A percentile compares a stretch with the other conserved stretches of the same genome.
These are phyloP conservation scores for Asclepias syriaca DNA, from an alignment of 257 asterid genomes.

Conservation along the genomic window DNA sequence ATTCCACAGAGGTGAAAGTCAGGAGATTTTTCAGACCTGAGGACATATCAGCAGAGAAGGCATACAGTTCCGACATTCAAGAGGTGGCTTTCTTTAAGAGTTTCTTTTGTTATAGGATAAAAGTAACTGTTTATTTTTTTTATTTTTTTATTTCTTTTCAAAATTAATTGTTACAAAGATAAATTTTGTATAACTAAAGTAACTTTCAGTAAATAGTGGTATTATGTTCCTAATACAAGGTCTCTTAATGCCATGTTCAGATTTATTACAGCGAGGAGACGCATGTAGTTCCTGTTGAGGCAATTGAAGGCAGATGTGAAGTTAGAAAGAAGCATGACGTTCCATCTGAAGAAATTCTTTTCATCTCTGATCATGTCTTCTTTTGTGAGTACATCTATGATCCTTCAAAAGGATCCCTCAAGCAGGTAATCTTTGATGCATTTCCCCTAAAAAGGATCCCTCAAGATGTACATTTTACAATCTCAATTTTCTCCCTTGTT, in stretches of 20 bases:
- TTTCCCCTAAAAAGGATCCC: neutral
- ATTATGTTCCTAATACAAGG: constrained; percentile 6
- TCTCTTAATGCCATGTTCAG: constrained; percentile 39
- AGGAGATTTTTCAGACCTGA: constrained; percentile 89
- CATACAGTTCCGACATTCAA: constrained; percentile 75
- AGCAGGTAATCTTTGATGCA: constrained; percentile 44
- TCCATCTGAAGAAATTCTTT: constrained; percentile 60
- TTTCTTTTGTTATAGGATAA: neutral
- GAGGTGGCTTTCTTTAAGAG: constrained; percentile 47
- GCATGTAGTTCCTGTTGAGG: constrained; percentile 46
- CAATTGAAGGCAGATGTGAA: constrained; percentile 81
- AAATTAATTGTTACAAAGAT: neutral
- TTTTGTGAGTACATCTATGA: constrained; percentile 76
- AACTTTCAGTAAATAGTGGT: constrained; percentile 1
- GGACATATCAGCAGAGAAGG: constrained; percentile 72
- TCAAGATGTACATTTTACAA: neutral
- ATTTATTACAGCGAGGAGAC: constrained; percentile 79
- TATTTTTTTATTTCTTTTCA: neutral
- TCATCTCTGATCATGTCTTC: constrained; percentile 67
- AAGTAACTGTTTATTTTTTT: neutral
- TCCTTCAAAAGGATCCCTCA: constrained; percentile 74
- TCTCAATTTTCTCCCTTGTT: neutral
- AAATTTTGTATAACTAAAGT: neutral
- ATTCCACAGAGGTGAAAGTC: constrained; percentile 49
- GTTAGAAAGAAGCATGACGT: constrained; percentile 71